These are phyloP conservation scores for Hypsizygus ulmarius DNA, from an alignment of 1,284 basidiomycete genomes.

Conservation along the genomic window DNA sequence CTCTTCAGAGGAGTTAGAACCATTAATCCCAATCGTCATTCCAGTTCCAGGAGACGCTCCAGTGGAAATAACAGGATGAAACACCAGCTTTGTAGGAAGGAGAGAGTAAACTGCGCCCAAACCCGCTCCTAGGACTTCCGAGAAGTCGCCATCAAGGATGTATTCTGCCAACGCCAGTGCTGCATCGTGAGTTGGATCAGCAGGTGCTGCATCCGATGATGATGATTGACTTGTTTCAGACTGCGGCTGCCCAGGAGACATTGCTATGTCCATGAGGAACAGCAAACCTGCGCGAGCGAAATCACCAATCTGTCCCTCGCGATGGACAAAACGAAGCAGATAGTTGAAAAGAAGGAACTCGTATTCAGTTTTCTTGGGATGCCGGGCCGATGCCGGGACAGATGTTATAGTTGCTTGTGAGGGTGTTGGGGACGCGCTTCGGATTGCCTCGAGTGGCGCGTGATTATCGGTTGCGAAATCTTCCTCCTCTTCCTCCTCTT, in stretches of 20 bases:
- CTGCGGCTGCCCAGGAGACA: slow-evolving; percentile 64
- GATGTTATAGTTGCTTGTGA: slow-evolving; percentile 61
- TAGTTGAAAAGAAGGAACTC: slow-evolving; percentile 96
- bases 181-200: slow-evolving; percentile 78
- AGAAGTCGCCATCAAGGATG: slow-evolving; percentile 94
- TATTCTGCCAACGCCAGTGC: slow-evolving; percentile 87
- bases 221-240: slow-evolving; percentile 33
- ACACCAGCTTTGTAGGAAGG: slow-evolving; percentile 83
- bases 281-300: slow-evolving; percentile 90
- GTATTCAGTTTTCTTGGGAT: slow-evolving; percentile 74
- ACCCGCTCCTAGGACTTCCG: slow-evolving; percentile 93
- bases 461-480: slow-evolving; percentile 19
- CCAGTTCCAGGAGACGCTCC: slow-evolving; percentile 40
- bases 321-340: slow-evolving; percentile 91
- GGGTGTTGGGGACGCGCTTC: slow-evolving; percentile 51
- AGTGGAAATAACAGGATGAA: slow-evolving; percentile 47
- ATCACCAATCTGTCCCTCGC: slow-evolving; percentile 92
- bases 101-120: slow-evolving; percentile 92
- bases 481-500: slow-evolving; percentile 54
- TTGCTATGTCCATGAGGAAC: slow-evolving; percentile 93
- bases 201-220: slow-evolving; percentile 28
- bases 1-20: slow-evolving; percentile 49
- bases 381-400: slow-evolving; percentile 39
- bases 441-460: slow-evolving; percentile 15
- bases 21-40: slow-evolving; percentile 66